phyloP scores from a whole-genome alignment of 768 basidiomycete genomes.

The Sutorius australiensis region DNA sequence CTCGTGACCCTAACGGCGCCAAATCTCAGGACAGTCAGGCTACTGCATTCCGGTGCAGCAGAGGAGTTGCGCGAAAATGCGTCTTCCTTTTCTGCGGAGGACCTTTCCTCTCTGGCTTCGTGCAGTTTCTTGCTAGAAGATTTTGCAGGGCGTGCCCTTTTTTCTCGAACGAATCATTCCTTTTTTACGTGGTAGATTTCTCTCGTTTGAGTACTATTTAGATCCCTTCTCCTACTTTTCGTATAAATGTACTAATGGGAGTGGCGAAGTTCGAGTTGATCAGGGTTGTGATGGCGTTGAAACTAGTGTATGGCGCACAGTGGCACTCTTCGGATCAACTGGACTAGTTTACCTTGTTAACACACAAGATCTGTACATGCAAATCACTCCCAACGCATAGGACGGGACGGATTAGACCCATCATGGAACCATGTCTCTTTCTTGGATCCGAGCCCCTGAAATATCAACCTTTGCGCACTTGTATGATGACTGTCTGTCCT shows the following conservation, averaged over 20 bases:
- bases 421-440: too few species aligned
- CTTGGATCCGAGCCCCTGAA: too few species aligned
- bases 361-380: too few species aligned
- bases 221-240: not conserved
- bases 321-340: not conserved
- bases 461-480: too few species aligned
- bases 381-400: too few species aligned
- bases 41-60: slow-evolving; percentile 16
- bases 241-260: not conserved
- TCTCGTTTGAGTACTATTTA: not conserved
- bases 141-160: slow-evolving; percentile 13
- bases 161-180: slow-evolving; percentile 5
- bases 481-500: too few species aligned
- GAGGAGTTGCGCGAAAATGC: slow-evolving; percentile 13
- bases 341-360: not conserved
- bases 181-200: not conserved
- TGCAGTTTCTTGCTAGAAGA: slow-evolving; percentile 23
- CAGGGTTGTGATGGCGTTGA: not conserved
- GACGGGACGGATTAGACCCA: too few species aligned
- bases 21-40: slow-evolving; percentile 17
- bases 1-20: slow-evolving; percentile 22
- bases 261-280: not conserved
- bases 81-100: slow-evolving; percentile 6
- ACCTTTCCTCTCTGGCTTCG: slow-evolving; percentile 5
- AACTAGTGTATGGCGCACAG: not conserved